Evolutionary conservation across 176 grass and related monocot genomes (phyloP).

Genomic region (Oryza meyeriana): DNA sequence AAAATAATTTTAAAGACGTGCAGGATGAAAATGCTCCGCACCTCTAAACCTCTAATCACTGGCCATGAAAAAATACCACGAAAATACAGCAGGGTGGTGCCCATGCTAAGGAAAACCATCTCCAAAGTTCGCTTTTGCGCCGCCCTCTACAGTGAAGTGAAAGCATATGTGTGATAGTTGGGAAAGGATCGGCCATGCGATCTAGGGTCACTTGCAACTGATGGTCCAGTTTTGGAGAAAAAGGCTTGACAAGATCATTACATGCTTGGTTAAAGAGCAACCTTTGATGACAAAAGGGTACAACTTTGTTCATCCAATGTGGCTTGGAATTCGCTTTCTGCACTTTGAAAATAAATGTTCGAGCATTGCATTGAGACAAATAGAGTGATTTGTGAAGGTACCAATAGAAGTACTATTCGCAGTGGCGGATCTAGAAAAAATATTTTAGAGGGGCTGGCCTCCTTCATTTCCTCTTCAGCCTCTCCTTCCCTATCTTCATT

Average conservation of each 20-base stretch:
- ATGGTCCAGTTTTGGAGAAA: neutral
- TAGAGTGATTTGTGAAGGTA: neutral
- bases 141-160: neutral
- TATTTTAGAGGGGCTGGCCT: too few relatives aligned
- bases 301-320: neutral
- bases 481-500: too few relatives aligned
- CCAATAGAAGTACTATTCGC: too few relatives aligned
- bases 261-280: slow-evolving; percentile 12
- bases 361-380: neutral
- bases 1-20: too few relatives aligned
- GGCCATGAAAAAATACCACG: neutral
- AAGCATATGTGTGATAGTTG: neutral
- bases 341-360: neutral
- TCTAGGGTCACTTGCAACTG: neutral
- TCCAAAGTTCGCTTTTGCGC: neutral
- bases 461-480: too few relatives aligned
- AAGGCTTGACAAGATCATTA: neutral
- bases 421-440: too few relatives aligned
- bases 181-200: neutral
- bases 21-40: too few relatives aligned
- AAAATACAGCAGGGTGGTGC: too few relatives aligned
- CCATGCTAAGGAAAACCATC: neutral
- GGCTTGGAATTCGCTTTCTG: neutral
- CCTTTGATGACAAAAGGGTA: neutral
- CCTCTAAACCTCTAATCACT: neutral